A percentile compares a stretch with the other conserved stretches of the same genome.
Conservation (phyloP, 208 protist species). For the Acanthamoeba triangularis region DNA sequence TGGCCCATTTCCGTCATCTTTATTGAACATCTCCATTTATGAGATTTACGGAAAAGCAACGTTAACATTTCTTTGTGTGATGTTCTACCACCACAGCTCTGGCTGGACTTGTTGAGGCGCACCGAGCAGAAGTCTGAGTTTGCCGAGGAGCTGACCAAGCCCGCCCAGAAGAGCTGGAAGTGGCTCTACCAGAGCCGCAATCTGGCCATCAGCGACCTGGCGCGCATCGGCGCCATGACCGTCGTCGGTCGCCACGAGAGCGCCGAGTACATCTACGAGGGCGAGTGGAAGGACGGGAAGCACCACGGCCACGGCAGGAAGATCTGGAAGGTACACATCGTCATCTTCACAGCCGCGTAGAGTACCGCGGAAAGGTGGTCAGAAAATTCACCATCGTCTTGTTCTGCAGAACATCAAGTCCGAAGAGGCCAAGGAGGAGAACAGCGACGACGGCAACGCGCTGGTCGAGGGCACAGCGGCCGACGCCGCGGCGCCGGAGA, state of each 20-base stretch:
- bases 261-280: slow-evolving; percentile 69
- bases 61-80: too few species aligned
- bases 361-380: neutral
- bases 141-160: slow-evolving; percentile 42
- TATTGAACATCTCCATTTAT: neutral
- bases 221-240: neutral
- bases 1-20: neutral
- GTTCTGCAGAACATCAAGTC: slow-evolving; percentile 56
- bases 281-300: slow-evolving; percentile 71
- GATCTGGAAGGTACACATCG: slow-evolving; percentile 46
- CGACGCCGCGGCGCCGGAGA: neutral
- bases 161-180: slow-evolving; percentile 71
- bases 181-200: slow-evolving; percentile 63
- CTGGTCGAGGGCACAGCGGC: neutral
- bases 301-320: slow-evolving; percentile 66
- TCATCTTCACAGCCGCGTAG: neutral
- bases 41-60: neutral
- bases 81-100: neutral
- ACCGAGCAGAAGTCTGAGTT: neutral
- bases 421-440: slow-evolving; percentile 42
- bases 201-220: neutral
- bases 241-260: slow-evolving; percentile 70
- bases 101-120: slow-evolving; percentile 11
- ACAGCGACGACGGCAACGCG: slow-evolving; percentile 3
- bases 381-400: neutral